These are phyloP conservation scores for Talaromyces atroroseus DNA, from an alignment of 2,329 filamentous ascomycete species.

Conservation along the genomic window DNA sequence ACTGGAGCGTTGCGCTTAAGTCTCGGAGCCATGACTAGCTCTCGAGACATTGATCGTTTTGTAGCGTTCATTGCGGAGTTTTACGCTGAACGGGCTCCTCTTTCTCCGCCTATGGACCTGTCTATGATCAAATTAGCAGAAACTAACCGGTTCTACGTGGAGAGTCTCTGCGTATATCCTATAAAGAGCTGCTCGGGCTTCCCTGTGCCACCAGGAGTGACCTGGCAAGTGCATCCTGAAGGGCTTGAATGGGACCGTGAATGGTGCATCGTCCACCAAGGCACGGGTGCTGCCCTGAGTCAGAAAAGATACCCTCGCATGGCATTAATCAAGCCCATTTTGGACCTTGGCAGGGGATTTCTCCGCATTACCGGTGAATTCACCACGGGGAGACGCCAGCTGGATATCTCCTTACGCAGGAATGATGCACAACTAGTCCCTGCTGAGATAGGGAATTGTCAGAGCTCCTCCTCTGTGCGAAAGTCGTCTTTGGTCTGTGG, in stretches of 20 bases:
- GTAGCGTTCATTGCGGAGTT: constrained; percentile 67
- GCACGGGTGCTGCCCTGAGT: constrained; percentile 75
- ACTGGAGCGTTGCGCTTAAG: constrained; percentile 83
- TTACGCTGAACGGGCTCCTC: constrained; percentile 43
- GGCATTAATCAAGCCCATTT: constrained; percentile 69
- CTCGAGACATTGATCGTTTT: constrained; percentile 67
- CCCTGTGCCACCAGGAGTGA: constrained; percentile 54
- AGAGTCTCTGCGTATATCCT: constrained; percentile 70
- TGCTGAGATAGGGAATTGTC: constrained; percentile 49
- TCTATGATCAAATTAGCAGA: constrained; percentile 7
- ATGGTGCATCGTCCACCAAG: constrained; percentile 88
- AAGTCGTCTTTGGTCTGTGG: constrained; percentile 70
- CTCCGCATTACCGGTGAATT: constrained; percentile 52
- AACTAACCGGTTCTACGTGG: constrained; percentile 46
- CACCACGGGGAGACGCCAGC: constrained; percentile 26
- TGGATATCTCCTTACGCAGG: constrained; percentile 34
- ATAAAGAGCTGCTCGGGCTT: constrained; percentile 92
- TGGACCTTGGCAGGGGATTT: constrained; percentile 65
- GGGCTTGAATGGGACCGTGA: constrained; percentile 92
- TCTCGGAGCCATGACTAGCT: constrained; percentile 82
- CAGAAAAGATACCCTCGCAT: constrained; percentile 87
- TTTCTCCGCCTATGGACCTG: constrained; percentile 16
- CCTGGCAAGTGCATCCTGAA: constrained; percentile 75
- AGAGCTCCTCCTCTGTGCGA: constrained; percentile 23
- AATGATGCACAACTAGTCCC: constrained; percentile 52